Evolutionary conservation across 345 rosid genomes (phyloP), one percentile per base, ranked within the genome.

Genomic region (Cardiospermum halicacabum): DNA sequence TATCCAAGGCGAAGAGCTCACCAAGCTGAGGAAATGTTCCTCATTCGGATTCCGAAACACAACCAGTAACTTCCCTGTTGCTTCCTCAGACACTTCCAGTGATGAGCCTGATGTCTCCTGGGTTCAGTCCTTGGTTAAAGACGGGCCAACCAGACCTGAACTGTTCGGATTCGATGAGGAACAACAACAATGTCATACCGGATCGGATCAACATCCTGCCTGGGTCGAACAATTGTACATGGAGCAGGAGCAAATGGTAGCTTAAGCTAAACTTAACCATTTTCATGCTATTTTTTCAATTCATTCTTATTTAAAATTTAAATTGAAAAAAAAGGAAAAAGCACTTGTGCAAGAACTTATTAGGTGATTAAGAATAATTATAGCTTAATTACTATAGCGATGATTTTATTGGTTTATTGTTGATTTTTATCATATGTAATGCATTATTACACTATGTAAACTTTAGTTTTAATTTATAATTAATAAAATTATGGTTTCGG

Each of bases 161-260:
- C 77, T 62, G 19, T 48, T 60, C 21, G 78, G 71, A 64, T 65
- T 67, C 7, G 80, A 77, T 66, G 80, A 71, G 59, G 50, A 45
- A 21, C 77, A 72, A 64, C 78, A 75, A 65, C 82, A 80, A 65
- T 73, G 71, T 56, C 77, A 81, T 65, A 36, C 64, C 2, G 78
- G 77, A 18, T 37, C 69, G 0, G 86, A 85, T 72, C 56, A 56
- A 37, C 77, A 70, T 31, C 84, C 93, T 5, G 79, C 85, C 53
- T 82, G 89, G 96, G 80, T 77, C 84, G 97, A 88, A 75, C 94
- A 89, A 64, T 51, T 85, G 61, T 85, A 84, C 76, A 81, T 76
- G 70, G 96, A 89, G 73, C 88, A 87, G 78, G 85, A 92, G 80
- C 96, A 83, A 75, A 73, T 85, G 70, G 89, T 89, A 69, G 94